Evolutionary conservation across 2,329 filamentous ascomycete species (phyloP), one percentile per base, ranked within the genome.

Genomic region (Colletotrichum salicis): DNA sequence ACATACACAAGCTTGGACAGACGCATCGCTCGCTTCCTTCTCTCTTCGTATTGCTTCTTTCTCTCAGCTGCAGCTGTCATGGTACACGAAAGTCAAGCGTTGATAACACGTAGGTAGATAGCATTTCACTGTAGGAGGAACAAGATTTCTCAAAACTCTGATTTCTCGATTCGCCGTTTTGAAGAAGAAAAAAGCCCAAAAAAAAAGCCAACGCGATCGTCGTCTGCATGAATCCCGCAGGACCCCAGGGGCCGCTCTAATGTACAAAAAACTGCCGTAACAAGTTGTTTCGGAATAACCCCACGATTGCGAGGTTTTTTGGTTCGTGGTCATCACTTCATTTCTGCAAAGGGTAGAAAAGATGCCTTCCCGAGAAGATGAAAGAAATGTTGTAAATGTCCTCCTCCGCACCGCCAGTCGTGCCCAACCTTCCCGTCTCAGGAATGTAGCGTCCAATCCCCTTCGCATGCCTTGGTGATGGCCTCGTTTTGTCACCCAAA

Each of bases 271-370:
- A 66, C 59, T 51, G 59, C 41, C 41, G 13, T 27, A 13, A 60
- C 55, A 35, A 7, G 35, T 22, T 31, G 15, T 24, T 22, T 19
- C 52, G 54, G 29, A 45, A n/a, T 8, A 48, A 27, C 58, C 48
- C 64, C 54, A 48, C 56, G 22, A 41, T 24, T 51, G 68, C 52
- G 57, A 67, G 41, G 35, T 29, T 51, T 60, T 67, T 67, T 63
- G 67, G 24, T 67, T 67, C 55, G 48, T 67, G 19, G 58, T 72
- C 71, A 62, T 73, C 68, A 68, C 69, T 68, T 73, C 71, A 71
- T 73, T 73, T 56, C 68, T 69, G 70, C 60, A 66, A 72, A 58
- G 65, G 64, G 54, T 64, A 15, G 59, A 71, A 67, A 58, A 61
- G 56, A 71, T 71, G 64, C 58, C 68, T 62, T 52, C 64, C 60